Base-by-base conservation (phyloP, 495 filamentous ascomycete species). In the Penicillium arizonense region DNA sequence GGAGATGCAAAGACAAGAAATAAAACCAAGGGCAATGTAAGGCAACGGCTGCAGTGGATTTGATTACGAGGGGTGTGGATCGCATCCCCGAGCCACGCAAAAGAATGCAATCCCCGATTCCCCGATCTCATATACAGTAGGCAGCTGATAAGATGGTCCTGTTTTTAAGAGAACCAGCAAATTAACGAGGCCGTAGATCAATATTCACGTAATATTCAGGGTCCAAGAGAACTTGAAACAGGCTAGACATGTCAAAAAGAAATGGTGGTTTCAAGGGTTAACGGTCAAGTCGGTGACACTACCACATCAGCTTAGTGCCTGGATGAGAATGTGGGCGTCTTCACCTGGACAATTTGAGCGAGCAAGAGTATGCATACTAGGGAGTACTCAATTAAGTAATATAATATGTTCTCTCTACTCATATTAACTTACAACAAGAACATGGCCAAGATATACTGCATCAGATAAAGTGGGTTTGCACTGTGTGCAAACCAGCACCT, bases 401-500 rank as follows among this genome's bases (percentile, higher is more conserved):
- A 24, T 4, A 24, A 24, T 2, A 24, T 1, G 18, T 24, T 24
- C 23, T 6, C 23, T 6, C 23, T 4, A 24, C 23, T 24, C 1
- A 24, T 6, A 24, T 24, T 24, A 24, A 24, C 18, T 18, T 18
- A 18, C 18, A 18, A 18, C 18, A 3, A 24, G 23, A 24, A 24
- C 23, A 10, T 18, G 18, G 28, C 28, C 28, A 30, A 30, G 28
- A 39, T 13, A 50, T 21, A 30, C 16, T 10, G 45, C 45, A 48
- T 55, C 13, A 50, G 34, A 61, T 48, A 56, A 48, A 32, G 37
- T 5, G 33, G 58, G 62, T 65, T 65, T 65, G 62, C 55, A 65
- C 39, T 12, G 1, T 13, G 42, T 53, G 56, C 53, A 65, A 63
- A 65, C 67, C 35, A 53, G 35, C 49, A 53, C 14, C 41, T 28